Conservation (phyloP, 495 filamentous ascomycete species). For the Podospora bellae-mahoneyi region DNA sequence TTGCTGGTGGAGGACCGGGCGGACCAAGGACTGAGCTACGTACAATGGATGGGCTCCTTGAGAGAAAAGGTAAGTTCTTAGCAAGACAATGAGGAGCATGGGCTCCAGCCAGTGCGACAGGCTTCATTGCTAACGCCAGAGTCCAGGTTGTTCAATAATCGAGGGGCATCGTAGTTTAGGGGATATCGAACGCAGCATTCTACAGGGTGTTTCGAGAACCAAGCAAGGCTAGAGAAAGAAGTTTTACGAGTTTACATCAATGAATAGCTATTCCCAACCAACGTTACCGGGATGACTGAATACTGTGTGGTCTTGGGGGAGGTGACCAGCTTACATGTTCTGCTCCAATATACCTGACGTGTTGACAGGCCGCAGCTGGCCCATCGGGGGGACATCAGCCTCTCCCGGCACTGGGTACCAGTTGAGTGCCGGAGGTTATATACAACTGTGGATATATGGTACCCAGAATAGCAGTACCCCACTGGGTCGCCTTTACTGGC, state of each 20-base stretch:
- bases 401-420: not conserved
- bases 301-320: not conserved
- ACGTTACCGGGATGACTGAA: not conserved
- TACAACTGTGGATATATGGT: not conserved
- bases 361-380: not conserved
- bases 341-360: not conserved
- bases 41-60: conserved; percentile 87
- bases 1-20: conserved; percentile 92
- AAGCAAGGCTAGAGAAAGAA: not conserved
- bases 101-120: conserved; percentile 20
- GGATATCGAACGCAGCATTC: not conserved
- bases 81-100: not conserved
- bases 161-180: not conserved
- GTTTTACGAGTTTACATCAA: not conserved
- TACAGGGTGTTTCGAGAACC: not conserved
- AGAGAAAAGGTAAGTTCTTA: conserved; percentile 87
- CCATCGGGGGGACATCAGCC: not conserved
- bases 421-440: not conserved
- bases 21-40: conserved; percentile 85
- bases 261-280: not conserved
- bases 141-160: conserved; percentile 24
- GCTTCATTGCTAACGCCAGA: conserved; percentile 13
- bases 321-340: not conserved
- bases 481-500: not conserved
- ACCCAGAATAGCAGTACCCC: not conserved